Evolutionary conservation across 1,284 basidiomycete species (phyloP), one percentile per base, ranked within the genome.

Genomic region (Pyrrhoderma lamaoense): DNA sequence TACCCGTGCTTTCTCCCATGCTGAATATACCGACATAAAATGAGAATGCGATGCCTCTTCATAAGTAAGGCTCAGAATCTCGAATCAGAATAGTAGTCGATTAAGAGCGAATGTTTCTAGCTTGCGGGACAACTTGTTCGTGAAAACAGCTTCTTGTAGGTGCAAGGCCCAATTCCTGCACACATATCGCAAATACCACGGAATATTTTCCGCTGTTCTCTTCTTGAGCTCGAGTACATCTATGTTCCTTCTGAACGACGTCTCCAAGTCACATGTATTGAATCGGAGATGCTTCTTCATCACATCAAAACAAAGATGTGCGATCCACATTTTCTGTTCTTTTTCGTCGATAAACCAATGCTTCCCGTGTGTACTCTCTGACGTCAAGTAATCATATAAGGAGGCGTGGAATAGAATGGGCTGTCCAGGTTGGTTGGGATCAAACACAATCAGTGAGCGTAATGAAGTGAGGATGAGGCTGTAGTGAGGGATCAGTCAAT

Each of bases 61-160:
- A n/a, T n/a, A n/a, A n/a, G 52, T 42, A 8, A 65, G 37, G 43
- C 62, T 64, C 3, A 64, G 49, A 3, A 60, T 61, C 51, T 65
- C 64, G 19, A 65, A 43, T 64, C 64, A 65, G 53, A 51, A 61
- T 0, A 64, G 53, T 4, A 62, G 53, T 18, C 56, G 47, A 2
- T 40, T 27, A n/a, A 55, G 36, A 4, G 62, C 19, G 46, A 60
- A n/a, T n/a, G n/a, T n/a, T n/a, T n/a, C n/a, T n/a, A n/a, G n/a
- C n/a, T n/a, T n/a, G n/a, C n/a, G n/a, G 62, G 13, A 8, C 16
- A 47, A 18, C 22, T 3, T 16, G n/a, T 3, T 9, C 14, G 46
- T 22, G 25, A 25, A 19, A 9, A 37, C 34, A 19, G 39, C 21
- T 1, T 49, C 47, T 14, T 21, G 4, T 13, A 49, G 47, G 36